Conservation (phyloP, 495 filamentous ascomycete genomes). For the Lindgomyces ingoldianus region DNA sequence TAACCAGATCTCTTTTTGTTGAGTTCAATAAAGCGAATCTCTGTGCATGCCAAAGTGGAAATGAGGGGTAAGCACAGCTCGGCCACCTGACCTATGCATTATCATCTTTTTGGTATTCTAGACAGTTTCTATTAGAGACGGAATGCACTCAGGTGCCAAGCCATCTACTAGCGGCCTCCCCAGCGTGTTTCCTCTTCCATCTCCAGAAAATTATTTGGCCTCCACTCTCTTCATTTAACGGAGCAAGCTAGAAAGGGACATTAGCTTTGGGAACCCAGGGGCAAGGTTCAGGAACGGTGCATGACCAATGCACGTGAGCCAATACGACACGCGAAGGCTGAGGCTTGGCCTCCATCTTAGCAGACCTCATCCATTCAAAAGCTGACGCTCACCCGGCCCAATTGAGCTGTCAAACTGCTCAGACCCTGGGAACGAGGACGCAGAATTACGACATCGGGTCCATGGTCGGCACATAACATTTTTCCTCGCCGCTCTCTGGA, state of each 20-base stretch:
- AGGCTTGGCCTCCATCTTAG: background rate
- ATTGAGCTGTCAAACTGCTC: background rate
- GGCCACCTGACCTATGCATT: too few relatives aligned
- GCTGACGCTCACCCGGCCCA: background rate
- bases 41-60: too few relatives aligned
- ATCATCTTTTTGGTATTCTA: too few relatives aligned
- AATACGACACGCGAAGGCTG: background rate
- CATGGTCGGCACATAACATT: slow-evolving; percentile 1
- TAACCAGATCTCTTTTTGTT: too few relatives aligned
- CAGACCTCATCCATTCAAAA: background rate
- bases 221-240: background rate
- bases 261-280: background rate
- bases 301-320: background rate
- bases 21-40: too few relatives aligned
- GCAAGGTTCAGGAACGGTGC: background rate
- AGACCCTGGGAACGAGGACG: background rate
- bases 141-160: too few relatives aligned
- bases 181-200: too few relatives aligned
- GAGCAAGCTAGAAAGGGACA: background rate
- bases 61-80: too few relatives aligned
- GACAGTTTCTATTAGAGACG: too few relatives aligned
- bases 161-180: too few relatives aligned
- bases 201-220: background rate
- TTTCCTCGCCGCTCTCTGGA: slow-evolving; percentile 6
- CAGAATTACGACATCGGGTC: background rate